phyloP scores from a whole-genome alignment of 768 basidiomycete species.

The Rhizopogon sp. region DNA sequence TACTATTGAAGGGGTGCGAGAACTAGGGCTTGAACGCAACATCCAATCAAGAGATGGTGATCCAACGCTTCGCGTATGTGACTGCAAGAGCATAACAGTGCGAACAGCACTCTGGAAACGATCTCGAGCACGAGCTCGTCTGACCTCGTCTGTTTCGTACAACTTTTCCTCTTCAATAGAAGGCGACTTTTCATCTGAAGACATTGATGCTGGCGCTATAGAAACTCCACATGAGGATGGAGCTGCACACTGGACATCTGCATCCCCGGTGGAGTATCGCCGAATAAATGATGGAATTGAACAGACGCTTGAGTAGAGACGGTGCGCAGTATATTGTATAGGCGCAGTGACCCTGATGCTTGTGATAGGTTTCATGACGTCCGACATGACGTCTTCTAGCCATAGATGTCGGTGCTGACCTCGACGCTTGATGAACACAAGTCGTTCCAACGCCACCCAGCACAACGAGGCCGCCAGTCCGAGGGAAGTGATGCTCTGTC shows the following conservation, averaged over 20 bases:
- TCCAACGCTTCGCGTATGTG: background rate
- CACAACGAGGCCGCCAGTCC: slow-evolving; percentile 45
- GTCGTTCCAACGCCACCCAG: slow-evolving; percentile 50
- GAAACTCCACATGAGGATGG: background rate
- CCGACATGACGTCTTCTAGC: slow-evolving; percentile 41
- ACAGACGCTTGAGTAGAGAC: background rate
- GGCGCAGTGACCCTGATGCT: slow-evolving; percentile 18
- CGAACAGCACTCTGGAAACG: slow-evolving; percentile 41
- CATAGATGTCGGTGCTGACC: slow-evolving; percentile 46
- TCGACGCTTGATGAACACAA: slow-evolving; percentile 41
- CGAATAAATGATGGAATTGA: background rate
- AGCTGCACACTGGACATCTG: background rate
- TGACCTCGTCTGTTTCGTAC: slow-evolving; percentile 18
- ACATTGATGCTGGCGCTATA: slow-evolving; percentile 12
- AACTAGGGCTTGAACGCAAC: background rate
- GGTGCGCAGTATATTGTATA: background rate
- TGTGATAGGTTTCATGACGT: slow-evolving; percentile 20
- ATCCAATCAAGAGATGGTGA: background rate
- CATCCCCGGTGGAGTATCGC: background rate
- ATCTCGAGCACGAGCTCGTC: slow-evolving; percentile 24
- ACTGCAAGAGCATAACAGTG: slow-evolving; percentile 39
- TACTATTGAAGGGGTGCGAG: background rate
- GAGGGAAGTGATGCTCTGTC: slow-evolving; percentile 31
- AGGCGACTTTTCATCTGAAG: slow-evolving; percentile 20
- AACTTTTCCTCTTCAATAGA: slow-evolving; percentile 21